Conservation (phyloP, 1,284 basidiomycete species). For the Exobasidium rhododendri region DNA sequence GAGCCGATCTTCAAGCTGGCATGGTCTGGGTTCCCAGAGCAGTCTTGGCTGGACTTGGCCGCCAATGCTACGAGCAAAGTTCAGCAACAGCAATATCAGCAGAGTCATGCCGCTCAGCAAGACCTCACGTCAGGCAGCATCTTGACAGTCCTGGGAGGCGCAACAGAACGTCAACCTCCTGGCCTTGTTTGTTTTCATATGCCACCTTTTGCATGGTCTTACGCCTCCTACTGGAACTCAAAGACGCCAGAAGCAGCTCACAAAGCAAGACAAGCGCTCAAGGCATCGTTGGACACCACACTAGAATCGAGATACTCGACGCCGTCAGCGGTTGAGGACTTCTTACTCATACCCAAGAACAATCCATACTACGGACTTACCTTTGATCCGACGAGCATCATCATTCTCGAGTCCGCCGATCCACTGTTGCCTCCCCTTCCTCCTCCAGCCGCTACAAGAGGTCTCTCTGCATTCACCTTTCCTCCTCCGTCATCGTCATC, state of each 20-base stretch:
- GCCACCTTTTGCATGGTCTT: slow-evolving; percentile 60
- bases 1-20: slow-evolving; percentile 86
- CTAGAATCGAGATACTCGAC: slow-evolving; percentile 43
- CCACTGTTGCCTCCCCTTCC: slow-evolving; percentile 41
- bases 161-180: slow-evolving; percentile 60
- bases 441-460: slow-evolving; percentile 41
- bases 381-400: slow-evolving; percentile 70
- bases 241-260: slow-evolving; percentile 24
- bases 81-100: not conserved
- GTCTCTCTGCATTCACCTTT: slow-evolving; percentile 42
- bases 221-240: slow-evolving; percentile 60
- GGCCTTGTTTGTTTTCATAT: slow-evolving; percentile 71
- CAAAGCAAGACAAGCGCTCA: slow-evolving; percentile 5
- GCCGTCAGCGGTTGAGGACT: slow-evolving; percentile 62
- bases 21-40: slow-evolving; percentile 61
- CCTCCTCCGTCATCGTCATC: slow-evolving; percentile 25
- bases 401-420: slow-evolving; percentile 55
- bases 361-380: slow-evolving; percentile 70
- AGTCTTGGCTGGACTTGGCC: slow-evolving; percentile 40
- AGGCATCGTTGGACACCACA: slow-evolving; percentile 54
- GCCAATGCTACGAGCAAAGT: slow-evolving; percentile 14
- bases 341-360: slow-evolving; percentile 68
- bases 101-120: not conserved
- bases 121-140: slow-evolving; percentile 22
- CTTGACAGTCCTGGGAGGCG: slow-evolving; percentile 74